These are phyloP conservation scores for Botrytis deweyae DNA, from an alignment of 2,329 filamentous ascomycete genomes.

Conservation along the genomic window DNA sequence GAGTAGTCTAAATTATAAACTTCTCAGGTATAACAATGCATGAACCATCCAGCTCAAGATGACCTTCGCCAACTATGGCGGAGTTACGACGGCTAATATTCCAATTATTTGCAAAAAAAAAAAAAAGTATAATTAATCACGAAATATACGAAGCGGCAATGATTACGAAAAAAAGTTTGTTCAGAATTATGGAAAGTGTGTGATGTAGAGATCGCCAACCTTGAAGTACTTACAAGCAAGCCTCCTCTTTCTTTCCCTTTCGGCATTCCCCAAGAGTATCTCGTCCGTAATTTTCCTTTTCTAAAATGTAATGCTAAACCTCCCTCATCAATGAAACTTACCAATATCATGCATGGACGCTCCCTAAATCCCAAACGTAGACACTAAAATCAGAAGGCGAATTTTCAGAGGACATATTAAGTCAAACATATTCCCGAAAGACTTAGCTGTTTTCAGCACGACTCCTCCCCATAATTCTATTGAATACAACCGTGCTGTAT, in stretches of 20 bases:
- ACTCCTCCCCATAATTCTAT: constrained; percentile 21
- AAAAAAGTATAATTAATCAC: constrained; percentile 7
- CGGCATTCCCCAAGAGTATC: neutral
- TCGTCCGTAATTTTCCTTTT: constrained; percentile 9
- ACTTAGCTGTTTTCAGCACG: constrained; percentile 35
- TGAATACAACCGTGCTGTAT: neutral
- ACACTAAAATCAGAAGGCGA: constrained; percentile 31
- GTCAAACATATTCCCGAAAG: constrained; percentile 29
- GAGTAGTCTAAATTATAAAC: neutral
- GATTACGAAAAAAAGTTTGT: constrained; percentile 9
- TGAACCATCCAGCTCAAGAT: neutral
- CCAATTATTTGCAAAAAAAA: neutral
- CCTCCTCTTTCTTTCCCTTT: constrained; percentile 10
- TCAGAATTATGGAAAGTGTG: constrained; percentile 21
- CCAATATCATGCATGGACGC: constrained; percentile 24
- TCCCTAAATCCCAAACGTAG: constrained; percentile 21
- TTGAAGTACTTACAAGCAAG: constrained; percentile 39
- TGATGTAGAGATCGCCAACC: constrained; percentile 37
- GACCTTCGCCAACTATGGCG: constrained; percentile 14
- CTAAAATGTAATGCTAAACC: constrained; percentile 11
- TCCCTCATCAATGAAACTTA: constrained; percentile 26
- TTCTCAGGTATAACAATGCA: neutral
- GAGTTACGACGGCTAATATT: neutral
- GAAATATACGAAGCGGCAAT: constrained; percentile 5
- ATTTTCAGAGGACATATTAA: constrained; percentile 26